Base-by-base conservation (phyloP, 805 yeast genomes). In the Phaffomyces thermotolerans region DNA sequence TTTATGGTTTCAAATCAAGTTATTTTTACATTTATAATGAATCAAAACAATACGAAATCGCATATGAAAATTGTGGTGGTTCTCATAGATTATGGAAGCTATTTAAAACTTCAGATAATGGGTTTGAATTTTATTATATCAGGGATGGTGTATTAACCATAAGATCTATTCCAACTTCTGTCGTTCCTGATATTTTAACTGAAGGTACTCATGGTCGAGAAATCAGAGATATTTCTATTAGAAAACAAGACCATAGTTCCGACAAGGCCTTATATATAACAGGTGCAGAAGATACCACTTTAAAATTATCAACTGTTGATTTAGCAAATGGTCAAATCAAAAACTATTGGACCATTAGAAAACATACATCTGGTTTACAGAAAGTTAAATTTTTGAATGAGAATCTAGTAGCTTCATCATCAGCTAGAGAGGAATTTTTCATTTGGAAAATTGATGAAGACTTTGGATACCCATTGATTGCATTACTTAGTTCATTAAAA, bases 121-220 rank as follows among this genome's bases (percentile, higher is more conserved):
- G 10, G 55, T 73, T 61, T 50, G 66, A 72, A 37, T 76, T 87
- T 49, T 65, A 71, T 20, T 84, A 77, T 57, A 77, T 84, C 12
- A 78, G 79, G 58, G 73, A 81, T 23, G 70, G 82, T 5, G 61
- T 66, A 15, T 58, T 81, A 34, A 62, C 64, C 40, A 52, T 75
- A 20, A 68, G 71, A 43, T 52, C 45, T 48, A 63, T 61, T 45
- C 52, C 57, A 31, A 52, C 49, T 31, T 50, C 59, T 2, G 15
- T 33, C 1, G 44, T 51, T 4, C 66, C 68, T 4, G 57, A 61
- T 22, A 47, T 69, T 8, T 54, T 81, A 23, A 67, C 67, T 31
- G 65, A 71, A 9, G 96, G 97, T 0, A 72, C 87, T 1, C 98
- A 93, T 61, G 99, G 99, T 1, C 73, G 98, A 49, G 99, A 93